These are phyloP conservation scores for Xylaria multiplex DNA, from an alignment of 2,329 filamentous ascomycete genomes.

Conservation along the genomic window DNA sequence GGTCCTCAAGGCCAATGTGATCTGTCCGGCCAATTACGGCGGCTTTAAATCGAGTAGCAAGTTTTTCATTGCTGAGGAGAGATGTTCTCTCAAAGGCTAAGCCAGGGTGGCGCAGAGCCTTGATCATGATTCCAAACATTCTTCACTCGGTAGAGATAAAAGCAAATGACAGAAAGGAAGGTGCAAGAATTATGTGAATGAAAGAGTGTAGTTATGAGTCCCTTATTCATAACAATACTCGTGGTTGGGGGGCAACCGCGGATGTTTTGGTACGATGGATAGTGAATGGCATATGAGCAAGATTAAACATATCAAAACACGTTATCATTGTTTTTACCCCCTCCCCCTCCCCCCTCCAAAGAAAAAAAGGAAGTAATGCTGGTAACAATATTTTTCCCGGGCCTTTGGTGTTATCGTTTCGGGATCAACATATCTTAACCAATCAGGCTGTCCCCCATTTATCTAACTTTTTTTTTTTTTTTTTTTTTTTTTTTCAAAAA, in stretches of 20 bases:
- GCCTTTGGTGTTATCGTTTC: too few relatives aligned
- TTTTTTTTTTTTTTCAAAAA: too few relatives aligned
- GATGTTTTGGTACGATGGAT: background rate
- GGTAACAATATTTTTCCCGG: too few relatives aligned
- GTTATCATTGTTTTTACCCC: too few relatives aligned
- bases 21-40: background rate
- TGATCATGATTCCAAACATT: background rate
- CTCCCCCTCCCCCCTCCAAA: too few relatives aligned
- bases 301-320: too few relatives aligned
- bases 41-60: slow-evolving; percentile 1
- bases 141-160: background rate
- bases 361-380: too few relatives aligned
- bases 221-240: background rate
- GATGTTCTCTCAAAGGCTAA: background rate
- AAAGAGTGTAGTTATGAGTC: background rate
- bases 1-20: background rate
- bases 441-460: too few relatives aligned
- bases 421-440: too few relatives aligned
- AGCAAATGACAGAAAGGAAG: background rate
- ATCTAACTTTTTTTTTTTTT: too few relatives aligned
- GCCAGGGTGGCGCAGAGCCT: slow-evolving; percentile 1
- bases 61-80: background rate
- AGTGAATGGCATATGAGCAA: background rate
- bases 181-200: background rate
- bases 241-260: background rate